These are phyloP conservation scores for Bacidia gigantensis DNA, from an alignment of 495 filamentous ascomycete genomes.

Conservation along the genomic window DNA sequence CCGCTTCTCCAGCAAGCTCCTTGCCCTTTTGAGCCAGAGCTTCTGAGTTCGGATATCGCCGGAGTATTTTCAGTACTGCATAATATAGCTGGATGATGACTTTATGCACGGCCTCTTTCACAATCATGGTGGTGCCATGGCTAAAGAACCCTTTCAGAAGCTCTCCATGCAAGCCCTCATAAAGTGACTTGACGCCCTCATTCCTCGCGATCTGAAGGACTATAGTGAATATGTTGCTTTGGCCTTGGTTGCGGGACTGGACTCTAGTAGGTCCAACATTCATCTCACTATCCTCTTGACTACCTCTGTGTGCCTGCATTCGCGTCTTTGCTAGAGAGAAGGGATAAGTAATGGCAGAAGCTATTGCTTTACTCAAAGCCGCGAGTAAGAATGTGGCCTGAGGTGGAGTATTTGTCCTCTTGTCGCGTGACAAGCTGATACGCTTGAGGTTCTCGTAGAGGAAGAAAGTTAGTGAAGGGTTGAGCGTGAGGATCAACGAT, in stretches of 20 bases:
- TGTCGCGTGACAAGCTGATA: slow-evolving; percentile 34
- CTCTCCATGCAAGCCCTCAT: slow-evolving; percentile 65
- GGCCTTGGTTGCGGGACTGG: slow-evolving; percentile 13
- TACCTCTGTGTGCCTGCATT: slow-evolving; percentile 40
- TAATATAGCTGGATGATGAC: slow-evolving; percentile 58
- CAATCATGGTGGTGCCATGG: slow-evolving; percentile 80
- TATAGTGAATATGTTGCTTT: slow-evolving; percentile 42
- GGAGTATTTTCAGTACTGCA: slow-evolving; percentile 20
- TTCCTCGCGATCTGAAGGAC: slow-evolving; percentile 47
- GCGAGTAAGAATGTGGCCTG: slow-evolving; percentile 57
- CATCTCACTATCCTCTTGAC: slow-evolving; percentile 7
- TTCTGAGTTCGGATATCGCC: slow-evolving; percentile 32
- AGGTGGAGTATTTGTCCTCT: slow-evolving; percentile 39
- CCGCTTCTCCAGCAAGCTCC: slow-evolving; percentile 20
- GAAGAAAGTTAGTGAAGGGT: slow-evolving; percentile 78
- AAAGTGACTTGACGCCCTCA: slow-evolving; percentile 59
- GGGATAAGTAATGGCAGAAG: slow-evolving; percentile 72
- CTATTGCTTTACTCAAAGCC: slow-evolving; percentile 66
- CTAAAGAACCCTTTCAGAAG: slow-evolving; percentile 74
- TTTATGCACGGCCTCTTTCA: slow-evolving; percentile 71
- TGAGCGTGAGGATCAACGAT: slow-evolving; percentile 64
- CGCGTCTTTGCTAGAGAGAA: slow-evolving; percentile 71
- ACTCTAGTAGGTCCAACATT: slow-evolving; percentile 8
- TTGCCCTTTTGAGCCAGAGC: slow-evolving; percentile 27
- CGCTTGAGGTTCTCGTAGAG: slow-evolving; percentile 59